These are phyloP conservation scores for Hemisphaericaspora nanyangensis DNA, from an alignment of 805 yeast genomes.

Conservation along the genomic window DNA sequence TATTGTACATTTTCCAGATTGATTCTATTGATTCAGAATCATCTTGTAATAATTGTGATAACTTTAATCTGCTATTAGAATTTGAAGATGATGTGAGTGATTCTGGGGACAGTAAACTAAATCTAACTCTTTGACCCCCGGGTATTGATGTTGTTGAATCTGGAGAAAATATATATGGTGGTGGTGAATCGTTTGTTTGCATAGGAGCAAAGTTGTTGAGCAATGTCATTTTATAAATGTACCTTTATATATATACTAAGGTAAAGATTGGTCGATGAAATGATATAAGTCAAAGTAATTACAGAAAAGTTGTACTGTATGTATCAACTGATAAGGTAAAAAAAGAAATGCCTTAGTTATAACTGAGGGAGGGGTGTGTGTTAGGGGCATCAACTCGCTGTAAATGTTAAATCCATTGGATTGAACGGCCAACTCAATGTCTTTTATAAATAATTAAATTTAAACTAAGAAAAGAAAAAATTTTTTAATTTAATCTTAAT, in stretches of 20 bases:
- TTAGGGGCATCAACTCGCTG: too few species aligned
- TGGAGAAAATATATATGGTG: background rate
- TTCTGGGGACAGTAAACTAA: background rate
- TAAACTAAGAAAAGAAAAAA: too few species aligned
- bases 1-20: slow-evolving; percentile 79
- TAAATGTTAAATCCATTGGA: too few species aligned
- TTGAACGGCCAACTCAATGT: too few species aligned
- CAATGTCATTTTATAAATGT: background rate
- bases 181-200: background rate
- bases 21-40: slow-evolving; percentile 15
- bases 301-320: background rate
- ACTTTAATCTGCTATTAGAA: background rate
- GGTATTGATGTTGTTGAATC: background rate
- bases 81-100: background rate
- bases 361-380: too few species aligned
- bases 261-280: background rate
- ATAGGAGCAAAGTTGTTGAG: background rate
- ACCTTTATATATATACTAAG: background rate
- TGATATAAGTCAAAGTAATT: background rate
- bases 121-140: background rate
- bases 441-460: too few species aligned
- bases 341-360: too few species aligned
- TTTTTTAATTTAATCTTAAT: too few species aligned
- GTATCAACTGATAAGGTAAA: background rate
- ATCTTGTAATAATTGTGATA: slow-evolving; percentile 3